Conservation (phyloP, 495 filamentous ascomycete genomes). For the Penicillium ochrochloron region DNA sequence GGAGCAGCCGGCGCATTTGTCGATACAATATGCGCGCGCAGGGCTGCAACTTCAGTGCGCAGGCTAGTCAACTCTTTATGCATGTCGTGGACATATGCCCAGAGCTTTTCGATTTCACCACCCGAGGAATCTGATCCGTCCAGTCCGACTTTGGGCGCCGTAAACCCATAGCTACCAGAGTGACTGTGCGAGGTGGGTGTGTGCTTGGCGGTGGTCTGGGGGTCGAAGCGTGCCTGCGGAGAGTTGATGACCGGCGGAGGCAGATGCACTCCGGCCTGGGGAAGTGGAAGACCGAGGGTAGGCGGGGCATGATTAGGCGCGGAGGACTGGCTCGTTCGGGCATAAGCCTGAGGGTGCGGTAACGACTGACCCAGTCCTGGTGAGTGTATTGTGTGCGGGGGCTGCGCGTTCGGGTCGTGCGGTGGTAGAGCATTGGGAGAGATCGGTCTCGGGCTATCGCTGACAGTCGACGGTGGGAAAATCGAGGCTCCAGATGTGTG, state of each 20-base stretch:
- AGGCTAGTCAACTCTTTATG: conserved; percentile 46
- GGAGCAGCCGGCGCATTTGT: conserved; percentile 34
- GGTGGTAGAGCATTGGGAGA: conserved; percentile 71
- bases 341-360: conserved; percentile 63
- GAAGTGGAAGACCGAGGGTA: conserved; percentile 42
- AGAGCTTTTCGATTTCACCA: conserved; percentile 47
- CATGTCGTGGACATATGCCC: conserved; percentile 51
- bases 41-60: conserved; percentile 45
- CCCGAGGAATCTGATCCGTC: conserved; percentile 33
- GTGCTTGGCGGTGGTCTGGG: conserved; percentile 42
- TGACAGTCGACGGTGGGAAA: conserved; percentile 74
- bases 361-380: conserved; percentile 70
- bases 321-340: conserved; percentile 48
- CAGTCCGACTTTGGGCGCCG: conserved; percentile 31
- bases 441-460: conserved; percentile 84
- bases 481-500: conserved; percentile 56
- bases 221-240: conserved; percentile 50
- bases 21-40: conserved; percentile 46
- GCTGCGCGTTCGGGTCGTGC: conserved; percentile 57
- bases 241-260: conserved; percentile 57
- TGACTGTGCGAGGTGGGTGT: conserved; percentile 43
- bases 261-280: conserved; percentile 50
- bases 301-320: conserved; percentile 35
- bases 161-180: conserved; percentile 48
- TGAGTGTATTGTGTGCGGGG: conserved; percentile 66